Evolutionary conservation across 2,329 filamentous ascomycete genomes (phyloP), one percentile per base, ranked within the genome.

Genomic region (Cyphellophora europaea): DNA sequence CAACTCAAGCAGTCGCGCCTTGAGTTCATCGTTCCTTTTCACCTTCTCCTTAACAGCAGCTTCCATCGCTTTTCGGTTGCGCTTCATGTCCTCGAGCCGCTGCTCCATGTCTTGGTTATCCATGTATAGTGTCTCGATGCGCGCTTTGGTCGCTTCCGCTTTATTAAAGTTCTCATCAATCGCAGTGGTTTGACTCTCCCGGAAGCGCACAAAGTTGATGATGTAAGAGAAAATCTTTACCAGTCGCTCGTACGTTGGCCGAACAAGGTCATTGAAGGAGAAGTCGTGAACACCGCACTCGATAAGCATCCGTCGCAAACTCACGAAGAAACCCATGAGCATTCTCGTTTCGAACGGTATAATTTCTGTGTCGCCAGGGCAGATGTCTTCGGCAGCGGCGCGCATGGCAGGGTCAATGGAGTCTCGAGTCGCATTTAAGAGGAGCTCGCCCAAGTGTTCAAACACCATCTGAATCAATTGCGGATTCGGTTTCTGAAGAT

Each of bases 181-280:
- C 18, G 91, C 77, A 25, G 69, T 67, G 1, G 87, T 93, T 59
- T 96, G 89, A 43, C 82, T 87, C 63, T 95, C 88, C 50, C 91
- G 82, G 63, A 96, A 98, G 35, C 91, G 79, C 48, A 96, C 88
- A 61, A 98, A 98, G 63, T 98, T 98, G 67, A 98, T 98, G 45
- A 96, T 75, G 61, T 95, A 95, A 46, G 85, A 93, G 57, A 98
- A 91, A 53, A 96, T 93, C 65, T 91, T 93, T 53, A 89, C 82
- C 11, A 96, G 72, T 29, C 91, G 82, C 38, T 85, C 82, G 54
- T 93, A 84, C 2, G 86, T 93, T 11, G 91, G 91, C 56, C 82
- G 82, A 56, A 93, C 89, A 5, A 98, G 67, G 57, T 98, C 91
- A 41, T 79, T 79, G 61, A 96, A 94, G 21, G 82, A 86, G 52